A percentile compares a stretch with the other conserved stretches of the same genome.
Conservation (phyloP, 2,329 filamentous ascomycete species). For the Keithomyces neogunnii region DNA sequence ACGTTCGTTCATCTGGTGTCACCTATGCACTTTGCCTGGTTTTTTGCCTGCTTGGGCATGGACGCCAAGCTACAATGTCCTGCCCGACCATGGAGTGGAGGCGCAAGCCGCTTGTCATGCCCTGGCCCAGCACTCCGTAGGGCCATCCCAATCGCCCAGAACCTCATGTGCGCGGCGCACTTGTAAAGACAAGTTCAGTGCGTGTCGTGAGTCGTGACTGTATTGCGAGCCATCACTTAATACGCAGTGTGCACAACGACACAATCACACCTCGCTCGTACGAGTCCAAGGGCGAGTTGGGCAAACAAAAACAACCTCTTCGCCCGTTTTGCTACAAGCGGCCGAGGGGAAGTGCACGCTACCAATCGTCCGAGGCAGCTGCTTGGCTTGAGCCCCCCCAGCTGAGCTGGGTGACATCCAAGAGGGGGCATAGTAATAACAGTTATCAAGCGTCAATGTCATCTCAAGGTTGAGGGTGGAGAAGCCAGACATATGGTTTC, state of each 20-base stretch:
- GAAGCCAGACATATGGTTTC: neutral
- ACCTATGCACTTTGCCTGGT: neutral
- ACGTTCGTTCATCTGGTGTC: neutral
- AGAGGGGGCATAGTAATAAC: neutral
- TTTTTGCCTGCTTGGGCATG: neutral
- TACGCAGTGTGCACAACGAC: neutral
- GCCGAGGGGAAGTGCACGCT: too few species aligned
- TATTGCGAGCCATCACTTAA: neutral
- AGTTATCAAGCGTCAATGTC: neutral
- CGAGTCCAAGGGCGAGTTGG: neutral
- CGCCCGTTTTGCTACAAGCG: neutral
- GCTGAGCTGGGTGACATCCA: neutral
- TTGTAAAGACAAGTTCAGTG: too few species aligned
- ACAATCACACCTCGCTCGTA: neutral
- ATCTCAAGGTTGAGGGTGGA: neutral
- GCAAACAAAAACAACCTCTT: neutral
- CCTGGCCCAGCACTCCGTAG: neutral
- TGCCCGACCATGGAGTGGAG: too few species aligned
- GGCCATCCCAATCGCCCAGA: neutral
- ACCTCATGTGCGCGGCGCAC: too few species aligned
- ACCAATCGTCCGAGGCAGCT: neutral
- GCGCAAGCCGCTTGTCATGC: neutral
- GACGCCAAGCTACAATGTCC: neutral
- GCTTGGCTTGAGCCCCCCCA: neutral
- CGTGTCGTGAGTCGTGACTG: too few species aligned